These are phyloP conservation scores for Fusarium algeriense DNA, from an alignment of 2,329 filamentous ascomycete species.

Conservation along the genomic window DNA sequence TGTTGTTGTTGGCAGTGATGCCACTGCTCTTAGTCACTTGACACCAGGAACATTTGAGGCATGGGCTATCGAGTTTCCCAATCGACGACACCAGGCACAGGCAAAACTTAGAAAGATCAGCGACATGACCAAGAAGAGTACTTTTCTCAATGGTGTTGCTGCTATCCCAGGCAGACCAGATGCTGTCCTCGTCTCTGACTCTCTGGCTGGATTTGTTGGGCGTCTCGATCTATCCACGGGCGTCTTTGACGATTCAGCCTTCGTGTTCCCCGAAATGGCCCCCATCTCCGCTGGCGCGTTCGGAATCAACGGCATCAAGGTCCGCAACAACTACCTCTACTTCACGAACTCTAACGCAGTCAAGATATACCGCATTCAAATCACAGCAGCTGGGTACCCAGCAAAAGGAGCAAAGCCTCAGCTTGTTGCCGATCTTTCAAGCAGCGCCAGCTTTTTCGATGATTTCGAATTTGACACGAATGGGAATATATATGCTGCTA, in stretches of 20 bases:
- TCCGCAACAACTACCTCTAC: not conserved
- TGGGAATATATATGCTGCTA: constrained; percentile 40
- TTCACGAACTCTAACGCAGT: constrained; percentile 18
- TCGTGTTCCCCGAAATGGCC: constrained; percentile 10
- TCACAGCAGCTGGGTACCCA: constrained; percentile 26
- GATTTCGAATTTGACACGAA: constrained; percentile 39
- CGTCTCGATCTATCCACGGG: constrained; percentile 2
- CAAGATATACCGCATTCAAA: constrained; percentile 27
- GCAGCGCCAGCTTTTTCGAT: constrained; percentile 27
- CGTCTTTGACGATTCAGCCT: not conserved
- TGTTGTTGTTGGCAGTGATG: constrained; percentile 11
- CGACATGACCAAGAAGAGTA: constrained; percentile 6
- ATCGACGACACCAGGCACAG: not conserved
- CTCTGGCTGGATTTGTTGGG: constrained; percentile 1
- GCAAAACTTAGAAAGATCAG: constrained; percentile 9
- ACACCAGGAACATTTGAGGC: constrained; percentile 14
- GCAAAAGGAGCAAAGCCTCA: constrained; percentile 34
- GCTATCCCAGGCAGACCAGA: not conserved
- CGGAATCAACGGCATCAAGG: constrained; percentile 7
- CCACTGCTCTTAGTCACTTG: constrained; percentile 8
- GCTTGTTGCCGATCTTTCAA: constrained; percentile 35
- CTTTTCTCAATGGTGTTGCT: constrained; percentile 17
- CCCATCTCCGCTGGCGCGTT: not conserved
- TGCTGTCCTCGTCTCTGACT: constrained; percentile 14
- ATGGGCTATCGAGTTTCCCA: constrained; percentile 3